A percentile compares a stretch with the other conserved stretches of the same genome.
Evolutionary conservation across 176 grass and related monocot genomes (phyloP).

Genomic region (Cenchrus americanus): DNA sequence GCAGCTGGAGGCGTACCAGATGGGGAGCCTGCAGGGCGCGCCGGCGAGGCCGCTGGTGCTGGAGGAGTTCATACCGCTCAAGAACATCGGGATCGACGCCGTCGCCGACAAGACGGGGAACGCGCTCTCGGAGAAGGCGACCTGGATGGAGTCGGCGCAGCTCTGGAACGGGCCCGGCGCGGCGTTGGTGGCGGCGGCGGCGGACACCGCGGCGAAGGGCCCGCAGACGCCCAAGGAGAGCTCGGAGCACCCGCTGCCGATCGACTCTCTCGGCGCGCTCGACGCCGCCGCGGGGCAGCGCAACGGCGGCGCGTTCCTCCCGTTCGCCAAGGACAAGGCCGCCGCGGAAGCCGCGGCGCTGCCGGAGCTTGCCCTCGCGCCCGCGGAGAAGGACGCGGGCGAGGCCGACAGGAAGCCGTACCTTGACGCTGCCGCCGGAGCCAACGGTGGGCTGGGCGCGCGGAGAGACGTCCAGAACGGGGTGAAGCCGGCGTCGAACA

Average conservation of each 20-base stretch:
- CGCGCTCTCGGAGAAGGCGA: slow-evolving; percentile 81
- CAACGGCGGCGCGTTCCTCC: slow-evolving; percentile 86
- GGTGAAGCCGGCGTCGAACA: slow-evolving; percentile 36
- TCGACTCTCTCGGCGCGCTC: slow-evolving; percentile 53
- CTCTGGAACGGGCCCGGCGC: slow-evolving; percentile 67
- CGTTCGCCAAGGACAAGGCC: slow-evolving; percentile 86
- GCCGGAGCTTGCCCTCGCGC: slow-evolving; percentile 75
- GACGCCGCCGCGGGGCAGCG: slow-evolving; percentile 33
- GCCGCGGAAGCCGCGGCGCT: slow-evolving; percentile 34
- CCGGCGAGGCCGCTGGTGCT: slow-evolving; percentile 65
- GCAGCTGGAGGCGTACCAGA: slow-evolving; percentile 72
- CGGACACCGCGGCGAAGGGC: slow-evolving; percentile 47
- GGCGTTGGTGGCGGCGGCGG: neutral
- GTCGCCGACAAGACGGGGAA: slow-evolving; percentile 43
- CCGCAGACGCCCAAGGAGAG: slow-evolving; percentile 62
- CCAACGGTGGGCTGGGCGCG: slow-evolving; percentile 26
- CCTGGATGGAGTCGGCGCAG: slow-evolving; percentile 97
- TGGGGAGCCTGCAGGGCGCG: slow-evolving; percentile 54
- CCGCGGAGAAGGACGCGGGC: slow-evolving; percentile 57
- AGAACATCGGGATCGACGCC: slow-evolving; percentile 67
- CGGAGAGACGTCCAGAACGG: slow-evolving; percentile 56
- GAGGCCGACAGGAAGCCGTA: slow-evolving; percentile 50
- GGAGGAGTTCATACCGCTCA: slow-evolving; percentile 92
- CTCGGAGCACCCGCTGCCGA: slow-evolving; percentile 52
- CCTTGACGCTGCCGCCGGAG: slow-evolving; percentile 26